Base-by-base conservation (phyloP, 1,284 basidiomycete genomes). In the Pholiota adiposa region DNA sequence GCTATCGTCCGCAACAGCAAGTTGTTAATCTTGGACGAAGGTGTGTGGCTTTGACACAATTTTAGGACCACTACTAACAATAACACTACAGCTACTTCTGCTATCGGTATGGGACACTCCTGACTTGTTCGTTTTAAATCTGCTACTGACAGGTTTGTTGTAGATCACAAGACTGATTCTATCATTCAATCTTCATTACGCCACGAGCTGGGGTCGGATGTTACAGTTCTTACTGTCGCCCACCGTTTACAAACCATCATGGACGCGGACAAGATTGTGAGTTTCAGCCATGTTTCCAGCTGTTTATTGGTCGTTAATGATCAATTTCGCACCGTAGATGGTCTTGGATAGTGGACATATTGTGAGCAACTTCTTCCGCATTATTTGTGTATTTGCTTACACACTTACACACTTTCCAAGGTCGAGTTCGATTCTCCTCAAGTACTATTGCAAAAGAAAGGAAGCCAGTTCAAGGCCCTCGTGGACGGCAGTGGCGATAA, bases 241-340 rank as follows among this genome's bases (percentile, higher is more conserved):
- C 88, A 90, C 71, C 82, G 88, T 34, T 73, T 90, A 11, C 87
- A 88, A 65, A 90, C 87, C 1, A 86, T 90, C 64, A 88, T 88
- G 78, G 87, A 89, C 63, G 80, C 84, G 0, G 84, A 87, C 63
- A 86, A 83, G 66, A 77, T 77, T 62, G 74, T 76, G 54, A 59
- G 69, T 69, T n/a, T 31, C 27, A 4, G 27, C 33, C 7, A 33
- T 5, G 41, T 23, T 19, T 54, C 27, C 18, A 7, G 4, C 25
- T 14, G 5, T 19, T 16, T 31, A 31, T 4, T 11, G 29, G 4
- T 8, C 33, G 12, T 29, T 43, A 8, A 44, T 9, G 44, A 9
- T 36, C 46, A n/a, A 52, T 38, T 31, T 31, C 41, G 40, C 25
- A 58, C 59, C 36, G 43, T 46, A 79, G 73, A 77, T 78, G 69